Evolutionary conservation across 2,329 filamentous ascomycete species (phyloP).

Genomic region (Phyllosticta capitalensis): DNA sequence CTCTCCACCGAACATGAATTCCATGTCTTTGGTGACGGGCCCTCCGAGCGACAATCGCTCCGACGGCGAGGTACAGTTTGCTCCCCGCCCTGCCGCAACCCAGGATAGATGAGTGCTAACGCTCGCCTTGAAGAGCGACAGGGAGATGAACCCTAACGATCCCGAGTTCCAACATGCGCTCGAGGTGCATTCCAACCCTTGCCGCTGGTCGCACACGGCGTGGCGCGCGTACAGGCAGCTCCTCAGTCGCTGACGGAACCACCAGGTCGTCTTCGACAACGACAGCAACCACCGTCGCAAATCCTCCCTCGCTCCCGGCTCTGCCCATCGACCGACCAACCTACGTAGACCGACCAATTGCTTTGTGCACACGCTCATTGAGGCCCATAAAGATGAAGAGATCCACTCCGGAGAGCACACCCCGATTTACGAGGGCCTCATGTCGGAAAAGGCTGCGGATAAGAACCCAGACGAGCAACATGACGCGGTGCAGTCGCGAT

Average conservation of each 20-base stretch:
- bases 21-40: neutral
- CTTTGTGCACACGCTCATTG: slow-evolving; percentile 52
- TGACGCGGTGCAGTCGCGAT: slow-evolving; percentile 50
- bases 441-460: slow-evolving; percentile 31
- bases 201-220: neutral
- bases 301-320: slow-evolving; percentile 46
- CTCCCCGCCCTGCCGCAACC: neutral
- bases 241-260: slow-evolving; percentile 6
- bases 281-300: slow-evolving; percentile 46
- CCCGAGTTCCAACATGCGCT: slow-evolving; percentile 31
- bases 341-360: slow-evolving; percentile 42
- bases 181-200: slow-evolving; percentile 24
- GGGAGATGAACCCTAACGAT: slow-evolving; percentile 22
- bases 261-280: slow-evolving; percentile 48
- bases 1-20: neutral
- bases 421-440: slow-evolving; percentile 24
- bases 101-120: slow-evolving; percentile 20
- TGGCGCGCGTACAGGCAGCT: neutral
- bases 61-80: slow-evolving; percentile 3
- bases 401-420: slow-evolving; percentile 15
- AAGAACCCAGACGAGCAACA: slow-evolving; percentile 29
- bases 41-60: neutral
- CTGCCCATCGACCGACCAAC: slow-evolving; percentile 29
- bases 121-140: slow-evolving; percentile 25
- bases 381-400: slow-evolving; percentile 30